Conservation (phyloP, 495 filamentous ascomycete genomes). For the Lasiosphaeria ovina region DNA sequence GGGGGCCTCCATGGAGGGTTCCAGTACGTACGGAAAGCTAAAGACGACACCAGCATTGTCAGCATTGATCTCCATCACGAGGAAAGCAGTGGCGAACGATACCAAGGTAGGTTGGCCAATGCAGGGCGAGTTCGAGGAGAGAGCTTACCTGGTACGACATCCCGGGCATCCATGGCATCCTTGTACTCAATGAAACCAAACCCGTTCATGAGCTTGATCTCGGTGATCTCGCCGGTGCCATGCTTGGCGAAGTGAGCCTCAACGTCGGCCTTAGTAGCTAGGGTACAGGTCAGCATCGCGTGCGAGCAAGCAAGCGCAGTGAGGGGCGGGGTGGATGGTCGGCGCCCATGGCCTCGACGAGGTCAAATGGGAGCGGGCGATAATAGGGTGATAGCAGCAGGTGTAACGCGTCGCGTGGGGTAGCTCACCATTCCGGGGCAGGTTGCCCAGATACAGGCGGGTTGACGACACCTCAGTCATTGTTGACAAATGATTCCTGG, state of each 20-base stretch:
- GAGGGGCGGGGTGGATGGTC: not conserved
- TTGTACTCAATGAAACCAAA: conserved; percentile 99
- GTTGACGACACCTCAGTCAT: conserved; percentile 86
- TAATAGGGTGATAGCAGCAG: conserved; percentile 21
- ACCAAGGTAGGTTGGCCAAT: no score
- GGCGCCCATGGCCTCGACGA: no score
- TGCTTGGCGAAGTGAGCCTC: conserved; percentile 93
- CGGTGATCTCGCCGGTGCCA: conserved; percentile 93
- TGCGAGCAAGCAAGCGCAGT: not conserved
- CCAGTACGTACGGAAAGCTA: conserved; percentile 56
- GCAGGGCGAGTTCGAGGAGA: not conserved
- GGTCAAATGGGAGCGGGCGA: conserved; percentile 1
- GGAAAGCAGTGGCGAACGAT: not conserved
- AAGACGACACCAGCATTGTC: conserved; percentile 24
- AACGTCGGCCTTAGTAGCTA: conserved; percentile 96
- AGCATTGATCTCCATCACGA: conserved; percentile 26
- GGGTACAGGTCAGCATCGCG: conserved; percentile 25
- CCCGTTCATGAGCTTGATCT: conserved; percentile 99
- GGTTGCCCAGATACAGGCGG: conserved; percentile 94
- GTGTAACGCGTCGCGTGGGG: conserved; percentile 8
- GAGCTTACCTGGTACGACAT: conserved; percentile 88
- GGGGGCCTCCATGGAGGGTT: conserved; percentile 26
- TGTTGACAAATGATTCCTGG: conserved; percentile 13
- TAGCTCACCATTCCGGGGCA: conserved; percentile 88
- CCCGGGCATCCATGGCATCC: conserved; percentile 92